Conservation (phyloP, 495 filamentous ascomycete species). For the Penicillium bovifimosum region DNA sequence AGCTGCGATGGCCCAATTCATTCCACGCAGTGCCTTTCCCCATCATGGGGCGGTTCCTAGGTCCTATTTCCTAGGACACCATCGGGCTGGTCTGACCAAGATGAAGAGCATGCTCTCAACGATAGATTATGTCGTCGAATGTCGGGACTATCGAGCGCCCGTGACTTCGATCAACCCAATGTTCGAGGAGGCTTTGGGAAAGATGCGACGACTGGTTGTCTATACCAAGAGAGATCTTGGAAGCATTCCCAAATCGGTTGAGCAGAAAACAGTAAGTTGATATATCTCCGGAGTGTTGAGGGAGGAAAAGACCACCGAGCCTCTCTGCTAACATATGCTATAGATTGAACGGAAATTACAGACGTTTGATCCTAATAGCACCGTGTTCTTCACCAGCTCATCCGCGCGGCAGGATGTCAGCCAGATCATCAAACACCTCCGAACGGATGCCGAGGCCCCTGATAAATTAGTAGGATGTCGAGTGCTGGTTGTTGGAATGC, state of each 20-base stretch:
- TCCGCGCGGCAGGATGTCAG: conserved; percentile 44
- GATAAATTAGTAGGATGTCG: conserved; percentile 64
- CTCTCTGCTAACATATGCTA: not conserved
- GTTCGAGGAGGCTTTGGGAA: conserved; percentile 71
- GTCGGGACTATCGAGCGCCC: conserved; percentile 87
- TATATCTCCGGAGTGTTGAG: not conserved
- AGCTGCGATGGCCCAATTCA: conserved; percentile 46
- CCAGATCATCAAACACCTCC: conserved; percentile 53
- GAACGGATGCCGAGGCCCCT: conserved; percentile 36
- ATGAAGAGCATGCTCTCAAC: conserved; percentile 80
- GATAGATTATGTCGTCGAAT: conserved; percentile 88
- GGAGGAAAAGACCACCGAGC: not conserved
- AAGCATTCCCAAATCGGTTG: conserved; percentile 26
- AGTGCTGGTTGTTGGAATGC: conserved; percentile 90
- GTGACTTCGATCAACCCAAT: conserved; percentile 85
- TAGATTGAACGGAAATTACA: conserved; percentile 47
- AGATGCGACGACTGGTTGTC: conserved; percentile 69
- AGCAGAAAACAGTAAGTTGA: conserved; percentile 27
- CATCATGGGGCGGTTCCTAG: conserved; percentile 65
- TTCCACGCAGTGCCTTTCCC: conserved; percentile 68
- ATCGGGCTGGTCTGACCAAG: conserved; percentile 70
- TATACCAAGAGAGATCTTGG: conserved; percentile 89
- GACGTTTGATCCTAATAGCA: conserved; percentile 50
- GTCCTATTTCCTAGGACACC: conserved; percentile 97
- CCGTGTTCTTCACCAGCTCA: conserved; percentile 61